Evolutionary conservation across 768 basidiomycete genomes (phyloP).

Genomic region (Termitomyces sp.): DNA sequence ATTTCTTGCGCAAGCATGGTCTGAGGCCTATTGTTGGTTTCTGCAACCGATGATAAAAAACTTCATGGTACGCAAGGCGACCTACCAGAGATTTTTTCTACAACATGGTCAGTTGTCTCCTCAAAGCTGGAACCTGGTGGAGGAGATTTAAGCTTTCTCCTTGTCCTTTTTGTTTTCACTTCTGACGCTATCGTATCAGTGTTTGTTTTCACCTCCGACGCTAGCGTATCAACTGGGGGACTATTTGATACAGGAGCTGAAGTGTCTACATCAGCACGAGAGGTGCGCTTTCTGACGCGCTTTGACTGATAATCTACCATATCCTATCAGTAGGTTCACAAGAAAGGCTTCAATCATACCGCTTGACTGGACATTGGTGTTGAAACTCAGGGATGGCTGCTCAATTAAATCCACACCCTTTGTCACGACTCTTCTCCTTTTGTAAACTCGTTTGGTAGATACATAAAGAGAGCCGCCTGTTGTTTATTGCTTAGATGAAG

Average conservation of each 20-base stretch:
- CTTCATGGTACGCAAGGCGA: background rate
- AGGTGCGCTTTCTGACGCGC: constrained; percentile 1
- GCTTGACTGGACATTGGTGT: background rate
- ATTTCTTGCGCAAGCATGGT: constrained; percentile 64
- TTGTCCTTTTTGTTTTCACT: constrained; percentile 2
- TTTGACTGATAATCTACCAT: background rate
- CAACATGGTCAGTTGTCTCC: background rate
- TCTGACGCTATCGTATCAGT: background rate
- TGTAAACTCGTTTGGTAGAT: background rate
- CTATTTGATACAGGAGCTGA: background rate
- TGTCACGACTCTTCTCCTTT: background rate
- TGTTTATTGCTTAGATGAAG: background rate
- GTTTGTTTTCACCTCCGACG: background rate
- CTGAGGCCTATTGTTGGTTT: constrained; percentile 19
- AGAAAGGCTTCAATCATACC: background rate
- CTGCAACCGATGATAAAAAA: background rate
- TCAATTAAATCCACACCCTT: background rate
- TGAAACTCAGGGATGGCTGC: background rate
- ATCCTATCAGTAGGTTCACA: background rate
- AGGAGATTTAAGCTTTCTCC: constrained; percentile 3
- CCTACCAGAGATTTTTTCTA: background rate
- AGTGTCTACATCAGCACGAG: background rate
- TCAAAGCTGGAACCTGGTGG: background rate
- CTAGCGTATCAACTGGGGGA: background rate
- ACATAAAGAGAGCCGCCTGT: background rate